Evolutionary conservation across 2,329 filamentous ascomycete species (phyloP).

Genomic region (Paraconiothyrium sp.): DNA sequence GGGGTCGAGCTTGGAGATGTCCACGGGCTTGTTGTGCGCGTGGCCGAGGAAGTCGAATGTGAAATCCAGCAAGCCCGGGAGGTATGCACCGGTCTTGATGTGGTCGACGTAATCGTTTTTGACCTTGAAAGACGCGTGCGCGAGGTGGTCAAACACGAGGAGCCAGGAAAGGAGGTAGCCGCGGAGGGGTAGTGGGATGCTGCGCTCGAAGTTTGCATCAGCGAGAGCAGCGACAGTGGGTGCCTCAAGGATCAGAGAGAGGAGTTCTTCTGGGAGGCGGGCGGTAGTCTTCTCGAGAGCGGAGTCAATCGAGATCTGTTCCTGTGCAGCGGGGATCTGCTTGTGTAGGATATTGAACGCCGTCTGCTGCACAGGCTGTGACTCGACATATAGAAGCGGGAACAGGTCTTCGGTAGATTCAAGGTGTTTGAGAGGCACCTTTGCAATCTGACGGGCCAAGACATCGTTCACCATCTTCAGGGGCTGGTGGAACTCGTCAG

Average conservation of each 20-base stretch:
- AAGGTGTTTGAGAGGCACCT: conserved; percentile 69
- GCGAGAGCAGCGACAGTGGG: conserved; percentile 75
- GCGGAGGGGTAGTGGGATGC: conserved; percentile 74
- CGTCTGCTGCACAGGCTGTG: conserved; percentile 77
- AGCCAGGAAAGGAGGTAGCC: conserved; percentile 91
- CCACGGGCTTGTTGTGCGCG: conserved; percentile 74
- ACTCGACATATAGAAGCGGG: conserved; percentile 77
- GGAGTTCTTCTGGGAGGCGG: conserved; percentile 80
- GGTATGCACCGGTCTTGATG: conserved; percentile 76
- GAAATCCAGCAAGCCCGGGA: conserved; percentile 77
- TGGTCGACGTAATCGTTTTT: conserved; percentile 82
- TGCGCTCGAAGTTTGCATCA: conserved; percentile 70
- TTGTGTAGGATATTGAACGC: conserved; percentile 83
- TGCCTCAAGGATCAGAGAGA: conserved; percentile 83
- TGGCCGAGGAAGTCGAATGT: conserved; percentile 87
- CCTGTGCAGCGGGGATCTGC: conserved; percentile 80
- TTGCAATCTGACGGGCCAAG: conserved; percentile 73
- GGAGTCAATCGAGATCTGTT: conserved; percentile 81
- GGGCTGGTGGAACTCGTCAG: conserved; percentile 69
- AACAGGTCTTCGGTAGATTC: conserved; percentile 76
- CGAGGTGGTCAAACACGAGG: conserved; percentile 86
- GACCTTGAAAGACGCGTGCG: conserved; percentile 80
- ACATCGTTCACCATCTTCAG: conserved; percentile 78
- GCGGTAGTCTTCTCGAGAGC: conserved; percentile 76
- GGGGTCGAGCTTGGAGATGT: conserved; percentile 75